Evolutionary conservation across 1,139 yeast species (phyloP), one percentile per base, ranked within the genome.

Genomic region (Arxiozyma bovina): DNA sequence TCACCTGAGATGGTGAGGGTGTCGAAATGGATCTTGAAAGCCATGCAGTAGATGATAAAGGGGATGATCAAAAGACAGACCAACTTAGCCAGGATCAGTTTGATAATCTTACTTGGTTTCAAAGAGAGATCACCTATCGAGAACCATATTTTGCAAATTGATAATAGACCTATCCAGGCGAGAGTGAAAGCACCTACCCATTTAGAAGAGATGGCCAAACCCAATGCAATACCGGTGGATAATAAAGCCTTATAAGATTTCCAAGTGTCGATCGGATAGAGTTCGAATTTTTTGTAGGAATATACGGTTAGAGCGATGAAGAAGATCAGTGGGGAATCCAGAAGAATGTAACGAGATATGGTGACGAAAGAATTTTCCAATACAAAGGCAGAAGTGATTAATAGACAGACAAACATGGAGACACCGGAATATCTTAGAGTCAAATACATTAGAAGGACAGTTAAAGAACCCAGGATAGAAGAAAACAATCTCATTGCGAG

Each of bases 101-200:
- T 60, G 15, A 65, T 23, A 41, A 66, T 67, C 8, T 61, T 55
- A 4, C 51, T 43, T 9, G 66, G 57, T n/a, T 72, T 64, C 48
- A 58, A 66, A 1, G 79, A 67, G 67, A 91, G 78, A 72, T 94
- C 99, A 61, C 98, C 99, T 66, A 90, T 73, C 58, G 87, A 72
- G 69, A 88, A 81, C 97, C 97, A 91, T 63, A 93, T 72, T 67
- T 88, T 94, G 73, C 82, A 78, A 22, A 83, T 69, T 61, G 95
- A 89, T 59, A 82, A 70, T 6, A 79, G 53, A 50, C 99, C 99
- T 58, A 88, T 81, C 98, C 99, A 94, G 9, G 87, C 90, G 61
- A 91, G 72, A 44, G 99, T 93, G 76, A 93, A 93, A 50, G 93
- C 74, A 54, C 99, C 99, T 50, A 93, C 98, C 98, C 99, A 93